Base-by-base conservation (phyloP, 306 rosid species). In the Vicia villosa region DNA sequence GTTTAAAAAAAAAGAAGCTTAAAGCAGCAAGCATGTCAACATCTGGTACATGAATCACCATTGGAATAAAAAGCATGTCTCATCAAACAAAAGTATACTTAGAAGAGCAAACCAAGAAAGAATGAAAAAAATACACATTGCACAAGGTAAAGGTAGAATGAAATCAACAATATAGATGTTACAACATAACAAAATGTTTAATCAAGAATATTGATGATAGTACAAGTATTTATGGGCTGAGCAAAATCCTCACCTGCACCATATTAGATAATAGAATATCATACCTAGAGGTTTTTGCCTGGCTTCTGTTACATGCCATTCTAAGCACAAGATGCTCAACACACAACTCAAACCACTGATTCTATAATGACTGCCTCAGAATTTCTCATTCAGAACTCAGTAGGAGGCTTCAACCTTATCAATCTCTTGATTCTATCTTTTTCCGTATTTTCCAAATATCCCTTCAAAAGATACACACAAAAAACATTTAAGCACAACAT, bases 351-450 rank as follows among this genome's bases (percentile, higher is more conserved):
- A 20, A 62, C 32, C 13, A 49, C 19, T 20, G 12, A 40, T 62
- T 62, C 11, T 20, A 36, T 36, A 62, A 61, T 26, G 46, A 49
- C 30, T 51, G 63, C 46, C 71, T 64, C 36, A 8, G 21, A 21
- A 63, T 6, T 52, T 66, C 72, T 69, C 55, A 50, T 65, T 84
- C 82, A 90, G 71, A 88, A 84, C 66, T 90, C 97, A 8, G 87
- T 84, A 14, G 97, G 98, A 81, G 97, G 97, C 72, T 83, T 94
- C 52, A 90, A 74, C 88, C 97, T 83, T 72, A 82, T 81, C 84
- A 94, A 79, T 80, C 98, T 85, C 83, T 81, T 94, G 86, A 94
- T 85, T 85, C 89, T 83, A 13, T 94, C 97, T 66, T 90, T 94
- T 70, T 94, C 98, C 4, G 95, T 87, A 68, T 88, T 88, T 83